Base-by-base conservation (phyloP, 371 early-diverging fungal species). In the Lichtheimia hyalospora region DNA sequence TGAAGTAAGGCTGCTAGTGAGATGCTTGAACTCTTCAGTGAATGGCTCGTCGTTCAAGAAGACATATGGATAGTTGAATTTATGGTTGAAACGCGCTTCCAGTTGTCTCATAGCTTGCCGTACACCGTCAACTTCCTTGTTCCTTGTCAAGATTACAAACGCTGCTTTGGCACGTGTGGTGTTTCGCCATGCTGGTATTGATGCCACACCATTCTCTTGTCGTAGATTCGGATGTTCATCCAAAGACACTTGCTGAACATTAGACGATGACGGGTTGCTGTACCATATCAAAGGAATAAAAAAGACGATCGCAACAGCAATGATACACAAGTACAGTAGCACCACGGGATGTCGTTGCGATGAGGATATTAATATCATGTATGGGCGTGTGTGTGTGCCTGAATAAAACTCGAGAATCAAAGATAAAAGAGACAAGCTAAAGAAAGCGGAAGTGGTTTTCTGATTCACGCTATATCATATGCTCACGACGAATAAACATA, bases 51-150 rank as follows among this genome's bases (percentile, higher is more conserved):
- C 91, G 67, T 91, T 93, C 57, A 91, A 50, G 61, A 90, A 89
- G 16, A 97, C 91, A 68, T 94, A 97, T 0, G 96, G 95, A 62
- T 96, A 97, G 58, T 88, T 74, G 72, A 83, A 92, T 43, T 83
- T 77, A 54, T 71, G 76, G 69, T 97, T 97, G 70, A 95, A 95
- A 49, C 86, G 71, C 34, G 89, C 86, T 68, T 96, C 95, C 14
- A 95, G 74, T 67, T 88, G 84, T 20, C 74, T 80, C 63, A 97
- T 79, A 0, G 93, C 84, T 20, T 61, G 66, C 34, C 75, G 69
- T 52, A 96, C 82, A 8, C 81, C 86, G 20, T 86, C 65, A 16
- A 93, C 63, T 63, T 98, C 97, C 4, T 65, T 62, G 66, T 98
- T 94, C 27, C 96, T 65, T 0, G 79, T 79, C 3, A 87, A 58